Conservation (phyloP, 2,329 filamentous ascomycete species). For the Colletotrichum magnum region DNA sequence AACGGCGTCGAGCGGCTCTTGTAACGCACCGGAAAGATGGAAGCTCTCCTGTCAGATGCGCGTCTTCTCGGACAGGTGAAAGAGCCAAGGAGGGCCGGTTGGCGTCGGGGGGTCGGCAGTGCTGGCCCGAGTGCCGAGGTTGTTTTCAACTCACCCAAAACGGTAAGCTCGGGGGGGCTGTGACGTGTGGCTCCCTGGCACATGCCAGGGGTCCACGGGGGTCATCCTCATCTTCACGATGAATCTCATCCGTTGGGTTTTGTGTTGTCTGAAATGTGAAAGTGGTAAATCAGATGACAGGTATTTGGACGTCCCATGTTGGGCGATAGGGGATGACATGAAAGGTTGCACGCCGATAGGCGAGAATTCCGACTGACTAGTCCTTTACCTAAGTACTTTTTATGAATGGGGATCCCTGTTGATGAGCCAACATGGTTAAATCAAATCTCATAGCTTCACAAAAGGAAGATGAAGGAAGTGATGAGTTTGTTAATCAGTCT, state of each 20-base stretch:
- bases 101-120: conserved; percentile 37
- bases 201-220: conserved; percentile 26
- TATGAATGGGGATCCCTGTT: too few species aligned
- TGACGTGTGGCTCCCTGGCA: conserved; percentile 25
- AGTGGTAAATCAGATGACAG: background rate
- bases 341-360: too few species aligned
- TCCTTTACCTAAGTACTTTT: too few species aligned
- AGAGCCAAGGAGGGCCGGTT: conserved; percentile 28
- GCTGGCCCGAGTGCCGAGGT: conserved; percentile 39
- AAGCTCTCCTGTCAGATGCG: conserved; percentile 11
- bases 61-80: conserved; percentile 28
- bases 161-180: conserved; percentile 12
- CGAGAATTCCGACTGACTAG: too few species aligned
- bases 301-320: background rate
- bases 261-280: background rate
- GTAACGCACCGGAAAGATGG: conserved; percentile 18
- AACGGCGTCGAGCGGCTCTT: conserved; percentile 28
- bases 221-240: background rate
- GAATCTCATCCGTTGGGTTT: background rate
- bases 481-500: too few species aligned
- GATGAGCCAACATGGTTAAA: too few species aligned
- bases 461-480: too few species aligned
- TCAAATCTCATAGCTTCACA: too few species aligned
- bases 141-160: conserved; percentile 22
- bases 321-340: too few species aligned